These are phyloP conservation scores for Atkinsonella texensis DNA, from an alignment of 2,329 filamentous ascomycete genomes.

Conservation along the genomic window DNA sequence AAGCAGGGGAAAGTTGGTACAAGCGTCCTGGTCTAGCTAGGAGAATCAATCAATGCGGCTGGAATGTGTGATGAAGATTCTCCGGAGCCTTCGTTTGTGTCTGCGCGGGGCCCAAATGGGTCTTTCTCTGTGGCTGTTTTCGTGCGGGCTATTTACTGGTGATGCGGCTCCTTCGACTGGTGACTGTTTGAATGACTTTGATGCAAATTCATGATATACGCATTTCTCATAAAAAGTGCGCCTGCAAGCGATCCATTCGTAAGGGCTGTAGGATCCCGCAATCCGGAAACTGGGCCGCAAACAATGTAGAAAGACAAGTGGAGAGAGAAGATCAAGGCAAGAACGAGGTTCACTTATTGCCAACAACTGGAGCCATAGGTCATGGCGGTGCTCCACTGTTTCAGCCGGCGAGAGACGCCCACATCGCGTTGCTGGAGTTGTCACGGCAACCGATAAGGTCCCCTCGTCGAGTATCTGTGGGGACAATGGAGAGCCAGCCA, in stretches of 20 bases:
- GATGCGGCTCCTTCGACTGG: background rate
- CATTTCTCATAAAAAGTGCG: background rate
- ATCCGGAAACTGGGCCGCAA: background rate
- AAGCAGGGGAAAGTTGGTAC: background rate
- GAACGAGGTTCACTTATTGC: background rate
- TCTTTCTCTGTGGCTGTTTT: background rate
- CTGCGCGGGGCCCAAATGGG: background rate
- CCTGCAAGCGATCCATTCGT: background rate
- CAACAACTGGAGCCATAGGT: too few relatives aligned
- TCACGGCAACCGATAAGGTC: background rate
- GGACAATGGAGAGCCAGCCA: background rate
- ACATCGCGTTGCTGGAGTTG: background rate
- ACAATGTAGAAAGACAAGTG: background rate
- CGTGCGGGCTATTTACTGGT: background rate
- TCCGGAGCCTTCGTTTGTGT: background rate
- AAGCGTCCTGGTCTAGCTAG: background rate
- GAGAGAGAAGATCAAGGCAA: background rate
- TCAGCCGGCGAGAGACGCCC: background rate
- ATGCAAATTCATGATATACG: slow-evolving; percentile 3
- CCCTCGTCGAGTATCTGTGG: background rate
- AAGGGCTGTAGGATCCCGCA: background rate
- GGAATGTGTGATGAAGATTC: background rate
- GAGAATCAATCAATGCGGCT: background rate
- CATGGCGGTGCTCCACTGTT: slow-evolving; percentile 2
- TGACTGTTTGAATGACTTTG: background rate